Conservation (phyloP, 352 stramenopile genomes). For the Phytophthora sp. region DNA sequence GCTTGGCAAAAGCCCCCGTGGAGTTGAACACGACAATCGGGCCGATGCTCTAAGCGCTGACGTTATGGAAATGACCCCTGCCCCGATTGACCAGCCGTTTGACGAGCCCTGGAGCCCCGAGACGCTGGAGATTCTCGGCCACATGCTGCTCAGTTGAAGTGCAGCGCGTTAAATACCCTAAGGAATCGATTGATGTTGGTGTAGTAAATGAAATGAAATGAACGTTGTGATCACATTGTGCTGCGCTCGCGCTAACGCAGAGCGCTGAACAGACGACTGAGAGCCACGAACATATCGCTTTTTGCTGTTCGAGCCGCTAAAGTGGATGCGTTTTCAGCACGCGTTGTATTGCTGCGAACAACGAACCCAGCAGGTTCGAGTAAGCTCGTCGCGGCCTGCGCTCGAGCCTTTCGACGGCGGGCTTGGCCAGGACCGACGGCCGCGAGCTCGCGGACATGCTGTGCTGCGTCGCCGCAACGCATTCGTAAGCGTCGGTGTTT, state of each 20-base stretch:
- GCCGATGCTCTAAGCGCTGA: conserved; percentile 3
- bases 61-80: conserved; percentile 11
- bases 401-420: too few relatives aligned
- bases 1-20: conserved; percentile 12
- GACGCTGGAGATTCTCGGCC: conserved; percentile 39
- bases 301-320: conserved; percentile 43
- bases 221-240: not conserved
- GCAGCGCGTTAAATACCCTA: not conserved
- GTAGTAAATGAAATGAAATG: not conserved
- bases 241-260: not conserved
- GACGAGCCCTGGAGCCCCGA: conserved; percentile 41
- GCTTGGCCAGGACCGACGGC: too few relatives aligned
- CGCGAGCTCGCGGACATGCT: not conserved
- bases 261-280: conserved; percentile 2
- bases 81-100: conserved; percentile 26
- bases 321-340: too few relatives aligned
- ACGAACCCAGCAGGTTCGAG: not conserved
- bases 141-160: conserved; percentile 42
- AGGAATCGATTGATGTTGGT: not conserved
- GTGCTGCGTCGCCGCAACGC: conserved; percentile 4
- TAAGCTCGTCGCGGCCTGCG: too few relatives aligned
- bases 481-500: conserved; percentile 25
- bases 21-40: conserved; percentile 13
- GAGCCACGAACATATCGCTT: not conserved
- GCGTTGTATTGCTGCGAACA: not conserved